These are phyloP conservation scores for Aspergillus haitiensis DNA, from an alignment of 495 filamentous ascomycete species.

Conservation along the genomic window DNA sequence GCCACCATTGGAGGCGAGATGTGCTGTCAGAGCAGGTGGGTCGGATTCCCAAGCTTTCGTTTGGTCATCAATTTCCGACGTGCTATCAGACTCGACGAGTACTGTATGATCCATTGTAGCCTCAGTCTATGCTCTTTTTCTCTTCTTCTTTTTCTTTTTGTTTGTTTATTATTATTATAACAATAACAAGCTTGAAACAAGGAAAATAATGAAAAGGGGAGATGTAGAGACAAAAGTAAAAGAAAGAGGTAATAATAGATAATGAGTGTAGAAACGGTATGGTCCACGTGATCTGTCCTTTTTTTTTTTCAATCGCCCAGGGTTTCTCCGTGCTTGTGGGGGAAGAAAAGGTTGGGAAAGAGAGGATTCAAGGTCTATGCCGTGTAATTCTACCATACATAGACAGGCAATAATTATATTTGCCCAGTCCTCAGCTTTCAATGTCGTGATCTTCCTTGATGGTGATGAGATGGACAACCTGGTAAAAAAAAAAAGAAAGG, in stretches of 20 bases:
- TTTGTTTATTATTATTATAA: slow-evolving; percentile 3
- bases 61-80: slow-evolving; percentile 43
- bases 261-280: slow-evolving; percentile 7
- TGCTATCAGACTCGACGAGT: slow-evolving; percentile 40
- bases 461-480: slow-evolving; percentile 18
- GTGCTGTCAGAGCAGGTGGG: slow-evolving; percentile 26
- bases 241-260: neutral
- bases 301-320: neutral
- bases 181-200: too few relatives aligned
- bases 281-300: slow-evolving; percentile 14
- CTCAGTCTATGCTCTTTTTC: slow-evolving; percentile 25
- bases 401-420: slow-evolving; percentile 8
- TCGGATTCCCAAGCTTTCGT: slow-evolving; percentile 44
- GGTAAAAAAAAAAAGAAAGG: neutral
- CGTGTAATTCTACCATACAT: slow-evolving; percentile 6
- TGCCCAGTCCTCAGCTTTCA: slow-evolving; percentile 1
- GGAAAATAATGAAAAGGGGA: neutral
- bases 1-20: slow-evolving; percentile 19
- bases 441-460: slow-evolving; percentile 22
- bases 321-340: neutral
- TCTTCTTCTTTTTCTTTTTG: neutral
- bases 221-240: neutral
- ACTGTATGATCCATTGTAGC: slow-evolving; percentile 37
- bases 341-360: slow-evolving; percentile 1
- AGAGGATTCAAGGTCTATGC: slow-evolving; percentile 4